phyloP scores from a whole-genome alignment of 2,329 filamentous ascomycete species.

The Penicillium freii region DNA sequence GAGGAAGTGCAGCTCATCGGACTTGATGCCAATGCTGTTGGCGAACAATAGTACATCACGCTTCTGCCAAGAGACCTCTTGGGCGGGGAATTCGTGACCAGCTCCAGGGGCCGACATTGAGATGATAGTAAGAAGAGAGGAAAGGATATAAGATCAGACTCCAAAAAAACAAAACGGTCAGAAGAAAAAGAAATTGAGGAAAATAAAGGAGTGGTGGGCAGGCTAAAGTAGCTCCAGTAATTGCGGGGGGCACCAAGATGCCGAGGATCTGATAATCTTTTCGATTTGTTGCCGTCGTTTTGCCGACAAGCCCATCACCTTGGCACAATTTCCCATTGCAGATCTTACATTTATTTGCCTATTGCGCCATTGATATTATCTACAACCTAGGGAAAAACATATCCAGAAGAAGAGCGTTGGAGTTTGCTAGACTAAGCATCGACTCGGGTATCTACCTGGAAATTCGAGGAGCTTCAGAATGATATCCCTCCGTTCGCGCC shows the following conservation, averaged over 20 bases:
- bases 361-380: neutral
- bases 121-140: constrained; percentile 9
- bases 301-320: constrained; percentile 13
- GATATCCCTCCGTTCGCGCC: constrained; percentile 42
- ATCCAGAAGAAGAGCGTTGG: constrained; percentile 31
- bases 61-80: constrained; percentile 80
- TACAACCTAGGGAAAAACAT: neutral
- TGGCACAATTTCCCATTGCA: constrained; percentile 7
- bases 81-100: constrained; percentile 76
- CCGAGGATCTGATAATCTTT: constrained; percentile 28
- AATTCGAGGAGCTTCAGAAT: constrained; percentile 50
- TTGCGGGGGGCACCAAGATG: constrained; percentile 19
- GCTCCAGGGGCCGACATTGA: constrained; percentile 53
- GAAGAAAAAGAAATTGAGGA: neutral
- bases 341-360: neutral
- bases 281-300: constrained; percentile 18
- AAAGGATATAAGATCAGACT: neutral
- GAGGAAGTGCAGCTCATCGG: constrained; percentile 89
- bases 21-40: constrained; percentile 78
- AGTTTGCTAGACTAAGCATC: constrained; percentile 47
- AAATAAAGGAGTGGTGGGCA: constrained; percentile 5
- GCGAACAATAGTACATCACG: constrained; percentile 87
- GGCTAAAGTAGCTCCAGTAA: constrained; percentile 20
- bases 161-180: neutral
- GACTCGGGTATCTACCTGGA: constrained; percentile 51